Conservation (phyloP, 78 protist genomes). For the Tieghemostelium lacteum region DNA sequence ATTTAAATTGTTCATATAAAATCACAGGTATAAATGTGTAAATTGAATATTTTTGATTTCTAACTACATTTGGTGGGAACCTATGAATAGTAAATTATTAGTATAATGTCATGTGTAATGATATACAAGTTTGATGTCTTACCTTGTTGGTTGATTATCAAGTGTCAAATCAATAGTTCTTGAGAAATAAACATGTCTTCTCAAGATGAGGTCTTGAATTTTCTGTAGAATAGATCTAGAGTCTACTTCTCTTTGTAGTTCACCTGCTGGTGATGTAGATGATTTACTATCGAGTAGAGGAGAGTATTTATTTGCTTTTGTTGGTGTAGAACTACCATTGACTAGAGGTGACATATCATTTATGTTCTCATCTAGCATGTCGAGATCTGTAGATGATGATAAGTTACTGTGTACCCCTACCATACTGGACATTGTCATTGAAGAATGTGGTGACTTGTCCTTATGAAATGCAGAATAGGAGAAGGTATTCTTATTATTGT, state of each 20-base stretch:
- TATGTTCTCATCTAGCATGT: too few species aligned
- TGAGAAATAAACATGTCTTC: conserved; percentile 68
- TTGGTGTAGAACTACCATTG: too few species aligned
- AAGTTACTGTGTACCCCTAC: too few species aligned
- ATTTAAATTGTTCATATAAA: conserved; percentile 95
- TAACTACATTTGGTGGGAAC: conserved; percentile 90
- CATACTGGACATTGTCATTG: too few species aligned
- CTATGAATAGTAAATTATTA: neutral
- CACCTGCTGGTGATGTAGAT: neutral
- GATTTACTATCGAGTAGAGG: neutral
- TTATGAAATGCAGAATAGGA: too few species aligned
- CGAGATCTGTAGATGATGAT: too few species aligned
- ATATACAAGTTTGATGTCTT: neutral
- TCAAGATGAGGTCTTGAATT: conserved; percentile 3
- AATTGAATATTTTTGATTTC: conserved; percentile 89
- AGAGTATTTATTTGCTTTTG: conserved; percentile 12
- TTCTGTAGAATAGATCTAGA: conserved; percentile 25
- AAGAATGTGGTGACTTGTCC: too few species aligned
- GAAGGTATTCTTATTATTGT: too few species aligned
- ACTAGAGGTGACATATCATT: too few species aligned
- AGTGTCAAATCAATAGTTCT: conserved; percentile 42
- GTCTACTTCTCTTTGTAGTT: conserved; percentile 18
- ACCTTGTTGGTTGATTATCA: conserved; percentile 47
- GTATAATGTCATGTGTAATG: neutral
- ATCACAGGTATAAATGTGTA: conserved; percentile 90